Evolutionary conservation across 1,139 yeast species (phyloP).

Genomic region (Yamadazyma epiphylla): DNA sequence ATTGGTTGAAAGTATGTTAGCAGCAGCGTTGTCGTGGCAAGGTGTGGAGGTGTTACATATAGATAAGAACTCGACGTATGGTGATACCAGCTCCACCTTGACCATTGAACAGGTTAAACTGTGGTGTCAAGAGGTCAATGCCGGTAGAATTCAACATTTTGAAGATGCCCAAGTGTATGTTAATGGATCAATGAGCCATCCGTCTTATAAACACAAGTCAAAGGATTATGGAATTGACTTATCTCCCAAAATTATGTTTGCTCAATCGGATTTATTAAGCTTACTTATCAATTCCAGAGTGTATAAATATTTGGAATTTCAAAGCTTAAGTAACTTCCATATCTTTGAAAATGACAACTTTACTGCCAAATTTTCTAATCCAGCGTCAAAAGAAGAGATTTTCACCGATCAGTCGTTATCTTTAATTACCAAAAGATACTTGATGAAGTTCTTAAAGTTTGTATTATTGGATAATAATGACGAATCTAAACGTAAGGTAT

Average conservation of each 20-base stretch:
- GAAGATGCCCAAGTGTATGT: conserved; percentile 69
- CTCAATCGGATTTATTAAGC: conserved; percentile 78
- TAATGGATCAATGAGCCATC: conserved; percentile 45
- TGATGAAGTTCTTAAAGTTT: conserved; percentile 92
- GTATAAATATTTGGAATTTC: conserved; percentile 87
- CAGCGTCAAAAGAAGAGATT: conserved; percentile 79
- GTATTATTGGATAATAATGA: conserved; percentile 65
- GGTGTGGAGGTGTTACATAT: conserved; percentile 88
- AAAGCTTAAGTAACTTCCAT: conserved; percentile 82
- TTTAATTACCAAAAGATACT: conserved; percentile 70
- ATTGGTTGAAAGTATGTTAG: conserved; percentile 77
- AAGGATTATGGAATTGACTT: conserved; percentile 84
- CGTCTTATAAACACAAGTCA: conserved; percentile 42
- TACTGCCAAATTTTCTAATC: conserved; percentile 66
- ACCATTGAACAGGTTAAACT: conserved; percentile 78
- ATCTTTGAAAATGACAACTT: conserved; percentile 88
- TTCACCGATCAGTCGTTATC: conserved; percentile 85
- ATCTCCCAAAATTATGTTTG: conserved; percentile 85
- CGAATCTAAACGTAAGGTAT: conserved; percentile 38
- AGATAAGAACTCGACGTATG: conserved; percentile 79
- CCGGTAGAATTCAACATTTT: conserved; percentile 46
- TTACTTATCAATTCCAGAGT: conserved; percentile 80
- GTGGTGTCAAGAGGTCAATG: conserved; percentile 72
- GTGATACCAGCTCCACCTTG: conserved; percentile 81
- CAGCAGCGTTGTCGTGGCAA: conserved; percentile 96